Evolutionary conservation across 148 eudicot genomes (phyloP), one percentile per base, ranked within the genome.

Genomic region (Beta vulgaris): DNA sequence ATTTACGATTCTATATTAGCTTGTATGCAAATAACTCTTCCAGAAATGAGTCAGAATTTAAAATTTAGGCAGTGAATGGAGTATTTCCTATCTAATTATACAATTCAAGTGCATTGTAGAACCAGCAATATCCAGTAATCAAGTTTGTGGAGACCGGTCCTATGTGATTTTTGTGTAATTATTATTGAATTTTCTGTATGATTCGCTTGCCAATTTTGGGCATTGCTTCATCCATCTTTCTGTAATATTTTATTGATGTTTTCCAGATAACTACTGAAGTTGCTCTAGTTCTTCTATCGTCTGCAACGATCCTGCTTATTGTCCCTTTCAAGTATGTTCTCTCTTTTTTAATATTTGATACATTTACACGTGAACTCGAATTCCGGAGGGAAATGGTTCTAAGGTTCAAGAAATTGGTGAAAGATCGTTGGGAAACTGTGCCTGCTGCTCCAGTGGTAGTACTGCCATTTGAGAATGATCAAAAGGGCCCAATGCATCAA

Each of bases 351-450:
- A 77, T 88, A 64, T 86, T 89, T 80, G 98, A 93, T 87, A 62
- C 84, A 66, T 93, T 93, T 83, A 93, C 98, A 36, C 87, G 90
- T 71, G 98, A 93, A 82, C 87, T 93, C 32, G 76, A 86, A 72
- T 88, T 91, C 75, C 82, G 97, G 70, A 85, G 87, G 82, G 67
- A 74, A 79, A 89, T 80, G 97, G 97, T 90, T 23, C 35, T 80
- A 62, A 90, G 66, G 64, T 91, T 93, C 85, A 87, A 2, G 70
- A 85, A 73, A 76, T 53, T 93, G 58, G 65, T 93, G 61, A 93
- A 91, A 84, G 97, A 91, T 80, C 91, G 98, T 2, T 93, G 98
- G 98, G 87, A 91, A 73, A 82, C 90, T 40, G 88, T 93, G 70
- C 98, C 96, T 62, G 97, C 97, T 65, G 79, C 91, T 51, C 91